Base-by-base conservation (phyloP, 257 asterid species). In the Solanum clarkiae region DNA sequence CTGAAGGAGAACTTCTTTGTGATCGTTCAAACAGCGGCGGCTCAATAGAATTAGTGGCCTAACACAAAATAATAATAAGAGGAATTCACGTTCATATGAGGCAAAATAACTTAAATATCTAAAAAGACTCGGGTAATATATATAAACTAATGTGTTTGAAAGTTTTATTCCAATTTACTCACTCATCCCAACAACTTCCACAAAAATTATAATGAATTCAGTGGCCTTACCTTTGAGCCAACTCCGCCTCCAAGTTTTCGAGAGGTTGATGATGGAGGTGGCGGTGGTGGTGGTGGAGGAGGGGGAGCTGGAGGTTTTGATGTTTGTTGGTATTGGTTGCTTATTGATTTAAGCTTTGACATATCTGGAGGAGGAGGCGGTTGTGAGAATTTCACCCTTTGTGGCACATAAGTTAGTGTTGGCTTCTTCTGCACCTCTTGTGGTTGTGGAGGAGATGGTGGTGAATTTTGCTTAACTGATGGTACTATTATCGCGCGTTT, bases 281-380 rank as follows among this genome's bases (percentile, higher is more conserved):
- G 95, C 0, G 92, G 97, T 0, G 94, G 92, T 0, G 91, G 90
- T 0, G 90, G 89, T 1, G 91, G 92, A 0, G 89, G 81, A 1
- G 84, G 91, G 0, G 91, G 88, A 1, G 92, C 92, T 0, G 90
- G 92, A 0, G 92, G 75, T 71, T 68, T 80, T 18, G 88, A 26
- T 88, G 83, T 54, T 66, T 86, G 91, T 24, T 84, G 90, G 80
- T 72, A 89, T 47, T 91, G 92, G 26, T 86, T 85, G 90, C 90
- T 92, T 79, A 94, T 88, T 60, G 88, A 88, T 87, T 87, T 94
- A 83, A 97, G 96, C 59, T 93, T 89, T 5, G 91, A 87, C 86
- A 93, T 92, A 80, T 97, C 98, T 32, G 92, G 95, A 40, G 96
- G 98, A 7, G 98, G 98, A 18, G 99, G 99, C 1, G 97, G 98